Percentiles rank a stretch among this genome's conserved stretches.
These are phyloP conservation scores for Blastobotrys attinorum DNA, from an alignment of 805 yeast genomes.

Conservation along the genomic window DNA sequence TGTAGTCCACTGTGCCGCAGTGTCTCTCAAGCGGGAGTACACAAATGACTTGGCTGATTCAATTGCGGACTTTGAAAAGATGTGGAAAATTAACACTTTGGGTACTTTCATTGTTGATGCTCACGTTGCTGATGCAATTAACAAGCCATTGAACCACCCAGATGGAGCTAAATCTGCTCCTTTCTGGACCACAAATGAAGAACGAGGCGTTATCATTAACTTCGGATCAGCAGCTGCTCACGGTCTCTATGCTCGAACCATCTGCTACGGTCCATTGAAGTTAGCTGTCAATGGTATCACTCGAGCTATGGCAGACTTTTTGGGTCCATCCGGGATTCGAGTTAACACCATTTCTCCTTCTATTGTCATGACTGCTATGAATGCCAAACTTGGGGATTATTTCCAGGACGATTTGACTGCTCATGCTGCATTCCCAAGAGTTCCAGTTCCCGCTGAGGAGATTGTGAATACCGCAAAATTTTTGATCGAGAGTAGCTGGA, in stretches of 20 bases:
- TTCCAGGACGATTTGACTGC: not conserved
- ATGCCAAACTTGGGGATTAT: not conserved
- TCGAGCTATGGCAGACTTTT: conserved; percentile 12
- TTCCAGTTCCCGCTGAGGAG: not conserved
- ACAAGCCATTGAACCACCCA: conserved; percentile 8
- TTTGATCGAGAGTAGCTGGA: not conserved
- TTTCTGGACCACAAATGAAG: conserved; percentile 7
- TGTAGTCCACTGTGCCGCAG: conserved; percentile 15
- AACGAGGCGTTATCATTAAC: conserved; percentile 5
- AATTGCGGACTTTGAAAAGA: conserved; percentile 15
- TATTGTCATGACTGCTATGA: not conserved
- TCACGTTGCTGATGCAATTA: conserved; percentile 18
- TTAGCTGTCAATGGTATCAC: conserved; percentile 15
- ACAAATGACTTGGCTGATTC: conserved; percentile 18
- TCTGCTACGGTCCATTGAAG: conserved; percentile 16
- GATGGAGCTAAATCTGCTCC: conserved; percentile 3
- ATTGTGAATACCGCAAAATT: not conserved
- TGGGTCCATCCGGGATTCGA: conserved; percentile 9
- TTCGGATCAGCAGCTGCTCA: conserved; percentile 12
- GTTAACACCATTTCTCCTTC: not conserved
- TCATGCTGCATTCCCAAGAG: not conserved
- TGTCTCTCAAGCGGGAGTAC: conserved; percentile 12
- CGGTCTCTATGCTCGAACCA: conserved; percentile 15
- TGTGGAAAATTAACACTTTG: conserved; percentile 15
- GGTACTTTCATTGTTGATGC: conserved; percentile 17